Evolutionary conservation across 192 early-diverging fungal species (phyloP).

Genomic region (Phycomyces blakesleeanus): DNA sequence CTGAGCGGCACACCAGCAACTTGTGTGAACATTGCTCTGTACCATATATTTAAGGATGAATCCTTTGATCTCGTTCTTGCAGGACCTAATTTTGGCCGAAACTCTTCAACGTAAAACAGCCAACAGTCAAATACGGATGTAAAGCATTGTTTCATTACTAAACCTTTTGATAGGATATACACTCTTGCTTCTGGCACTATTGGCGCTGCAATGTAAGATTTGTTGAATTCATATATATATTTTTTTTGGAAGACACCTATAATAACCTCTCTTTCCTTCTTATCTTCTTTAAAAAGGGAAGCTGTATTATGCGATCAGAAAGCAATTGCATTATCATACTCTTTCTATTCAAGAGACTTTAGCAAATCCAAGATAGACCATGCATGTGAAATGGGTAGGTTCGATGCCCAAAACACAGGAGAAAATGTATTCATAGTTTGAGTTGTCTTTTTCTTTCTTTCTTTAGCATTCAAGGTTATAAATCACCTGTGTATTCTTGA

Average conservation of each 20-base stretch:
- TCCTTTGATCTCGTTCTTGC: constrained; percentile 41
- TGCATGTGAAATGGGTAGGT: constrained; percentile 28
- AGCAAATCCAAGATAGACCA: constrained; percentile 8
- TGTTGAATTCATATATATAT: not conserved
- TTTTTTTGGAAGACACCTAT: too few relatives aligned
- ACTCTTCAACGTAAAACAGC: constrained; percentile 30
- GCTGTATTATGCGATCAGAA: constrained; percentile 35
- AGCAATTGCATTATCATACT: constrained; percentile 38
- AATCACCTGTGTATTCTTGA: constrained; percentile 14
- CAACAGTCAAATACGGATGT: too few relatives aligned
- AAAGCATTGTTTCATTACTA: not conserved
- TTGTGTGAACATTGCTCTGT: constrained; percentile 43
- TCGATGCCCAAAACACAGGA: not conserved
- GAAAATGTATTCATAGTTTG: not conserved
- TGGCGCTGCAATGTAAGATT: constrained; percentile 36
- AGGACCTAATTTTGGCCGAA: constrained; percentile 45
- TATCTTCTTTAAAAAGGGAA: constrained; percentile 15
- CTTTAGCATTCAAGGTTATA: constrained; percentile 27
- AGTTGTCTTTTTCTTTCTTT: too few relatives aligned
- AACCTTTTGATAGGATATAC: constrained; percentile 15
- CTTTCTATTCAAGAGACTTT: constrained; percentile 24
- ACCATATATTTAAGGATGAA: constrained; percentile 30
- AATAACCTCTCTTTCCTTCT: too few relatives aligned
- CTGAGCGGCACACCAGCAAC: constrained; percentile 39
- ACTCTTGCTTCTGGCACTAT: constrained; percentile 44